These are phyloP conservation scores for Lathyrus sativus DNA, from an alignment of 306 rosid genomes.

Conservation along the genomic window DNA sequence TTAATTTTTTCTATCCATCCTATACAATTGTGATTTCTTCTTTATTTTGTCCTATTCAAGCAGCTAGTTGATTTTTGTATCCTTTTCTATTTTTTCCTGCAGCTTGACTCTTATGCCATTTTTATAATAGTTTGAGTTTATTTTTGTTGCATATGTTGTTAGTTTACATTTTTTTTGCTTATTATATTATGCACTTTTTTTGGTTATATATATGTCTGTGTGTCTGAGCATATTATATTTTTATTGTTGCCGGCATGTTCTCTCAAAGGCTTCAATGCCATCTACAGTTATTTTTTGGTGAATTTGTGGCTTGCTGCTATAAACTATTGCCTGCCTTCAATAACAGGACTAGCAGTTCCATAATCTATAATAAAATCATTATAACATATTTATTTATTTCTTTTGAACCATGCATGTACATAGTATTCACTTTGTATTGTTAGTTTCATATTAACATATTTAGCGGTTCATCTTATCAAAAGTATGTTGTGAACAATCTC, in stretches of 20 bases:
- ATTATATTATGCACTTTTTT: background rate
- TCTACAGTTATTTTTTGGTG: background rate
- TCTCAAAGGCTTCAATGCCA: background rate
- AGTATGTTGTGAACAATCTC: slow-evolving; percentile 32
- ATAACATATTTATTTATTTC: background rate
- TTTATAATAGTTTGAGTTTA: too few species aligned
- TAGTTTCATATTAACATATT: slow-evolving; percentile 10
- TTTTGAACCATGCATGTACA: background rate
- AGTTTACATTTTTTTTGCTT: too few species aligned
- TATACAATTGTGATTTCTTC: too few species aligned
- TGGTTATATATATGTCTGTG: background rate
- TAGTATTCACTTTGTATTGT: background rate
- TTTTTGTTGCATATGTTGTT: too few species aligned
- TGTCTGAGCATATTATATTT: background rate
- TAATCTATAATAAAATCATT: background rate
- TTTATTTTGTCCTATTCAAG: too few species aligned
- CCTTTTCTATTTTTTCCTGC: too few species aligned
- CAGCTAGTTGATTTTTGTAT: too few species aligned
- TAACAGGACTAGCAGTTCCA: slow-evolving; percentile 1
- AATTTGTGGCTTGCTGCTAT: background rate
- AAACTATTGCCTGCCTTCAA: background rate
- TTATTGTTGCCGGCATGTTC: background rate
- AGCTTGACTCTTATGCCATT: too few species aligned
- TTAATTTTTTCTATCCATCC: too few species aligned
- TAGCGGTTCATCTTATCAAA: slow-evolving; percentile 17